Conservation (phyloP, 768 basidiomycete species). For the Pleurotus tuoliensis region DNA sequence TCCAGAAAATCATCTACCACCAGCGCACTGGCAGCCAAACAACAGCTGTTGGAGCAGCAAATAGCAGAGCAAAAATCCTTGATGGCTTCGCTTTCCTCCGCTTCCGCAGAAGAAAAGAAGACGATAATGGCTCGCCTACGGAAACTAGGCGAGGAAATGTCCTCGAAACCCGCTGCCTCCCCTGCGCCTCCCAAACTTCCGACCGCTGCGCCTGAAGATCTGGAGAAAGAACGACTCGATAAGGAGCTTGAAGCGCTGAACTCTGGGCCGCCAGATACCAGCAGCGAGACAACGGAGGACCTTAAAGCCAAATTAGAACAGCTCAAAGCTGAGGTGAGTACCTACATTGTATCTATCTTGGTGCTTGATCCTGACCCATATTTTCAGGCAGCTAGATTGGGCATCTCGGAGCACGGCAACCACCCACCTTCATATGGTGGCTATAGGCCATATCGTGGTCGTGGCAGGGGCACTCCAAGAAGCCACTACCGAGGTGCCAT, state of each 20-base stretch:
- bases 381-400: conserved; percentile 68
- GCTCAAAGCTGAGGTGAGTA: conserved; percentile 73
- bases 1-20: conserved; percentile 37
- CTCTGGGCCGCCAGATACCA: conserved; percentile 31
- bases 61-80: conserved; percentile 87
- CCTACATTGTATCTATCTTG: neutral
- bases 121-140: conserved; percentile 71
- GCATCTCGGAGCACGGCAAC: conserved; percentile 52
- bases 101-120: conserved; percentile 72
- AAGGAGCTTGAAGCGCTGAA: conserved; percentile 77
- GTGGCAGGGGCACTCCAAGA: conserved; percentile 54
- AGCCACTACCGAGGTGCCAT: conserved; percentile 58
- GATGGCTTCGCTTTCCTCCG: conserved; percentile 64
- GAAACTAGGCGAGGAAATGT: conserved; percentile 80
- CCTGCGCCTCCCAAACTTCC: conserved; percentile 23
- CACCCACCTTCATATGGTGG: conserved; percentile 29
- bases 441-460: conserved; percentile 70
- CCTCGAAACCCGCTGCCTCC: conserved; percentile 29
- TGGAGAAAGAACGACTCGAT: conserved; percentile 68
- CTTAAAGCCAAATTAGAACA: conserved; percentile 71
- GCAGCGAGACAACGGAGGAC: conserved; percentile 58
- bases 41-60: conserved; percentile 72
- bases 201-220: conserved; percentile 35
- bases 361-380: neutral
- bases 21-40: conserved; percentile 64